Percentiles rank a stretch among this genome's conserved stretches.
phyloP scores from a whole-genome alignment of 495 filamentous ascomycete species.

The Xylaria castorea region DNA sequence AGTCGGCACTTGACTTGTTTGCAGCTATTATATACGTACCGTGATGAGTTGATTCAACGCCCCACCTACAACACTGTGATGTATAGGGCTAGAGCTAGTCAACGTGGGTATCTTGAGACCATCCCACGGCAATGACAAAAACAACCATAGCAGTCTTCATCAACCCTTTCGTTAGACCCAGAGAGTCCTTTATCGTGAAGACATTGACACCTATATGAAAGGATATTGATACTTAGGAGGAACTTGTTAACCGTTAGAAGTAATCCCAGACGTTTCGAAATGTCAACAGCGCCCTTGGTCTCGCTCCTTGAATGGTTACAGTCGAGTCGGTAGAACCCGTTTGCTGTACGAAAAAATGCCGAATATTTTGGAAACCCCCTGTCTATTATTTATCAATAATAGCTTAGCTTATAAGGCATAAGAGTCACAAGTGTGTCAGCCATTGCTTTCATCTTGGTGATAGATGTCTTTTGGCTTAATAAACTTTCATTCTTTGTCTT shows the following conservation, averaged over 20 bases:
- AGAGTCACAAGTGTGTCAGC: too few species aligned
- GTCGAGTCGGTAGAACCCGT: neutral
- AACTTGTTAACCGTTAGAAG: neutral
- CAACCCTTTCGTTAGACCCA: neutral
- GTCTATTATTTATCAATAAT: too few species aligned
- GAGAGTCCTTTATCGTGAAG: neutral
- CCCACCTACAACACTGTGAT: too few species aligned
- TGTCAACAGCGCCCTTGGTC: neutral
- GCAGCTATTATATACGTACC: too few species aligned
- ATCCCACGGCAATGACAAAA: too few species aligned
- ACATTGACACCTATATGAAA: neutral
- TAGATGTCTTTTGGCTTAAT: neutral
- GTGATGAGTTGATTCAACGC: too few species aligned
- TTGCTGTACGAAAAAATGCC: neutral
- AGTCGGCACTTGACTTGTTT: too few species aligned
- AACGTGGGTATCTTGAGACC: too few species aligned
- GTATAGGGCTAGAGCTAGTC: too few species aligned
- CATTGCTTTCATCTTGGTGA: neutral
- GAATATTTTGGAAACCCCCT: too few species aligned
- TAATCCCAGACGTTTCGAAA: neutral
- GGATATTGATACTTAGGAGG: neutral
- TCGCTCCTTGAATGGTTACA: neutral
- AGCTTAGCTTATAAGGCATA: too few species aligned
- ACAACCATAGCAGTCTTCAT: too few species aligned
- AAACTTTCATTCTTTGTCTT: neutral